Conservation (phyloP, 495 filamentous ascomycete genomes). For the Aspergillus bridgeri region DNA sequence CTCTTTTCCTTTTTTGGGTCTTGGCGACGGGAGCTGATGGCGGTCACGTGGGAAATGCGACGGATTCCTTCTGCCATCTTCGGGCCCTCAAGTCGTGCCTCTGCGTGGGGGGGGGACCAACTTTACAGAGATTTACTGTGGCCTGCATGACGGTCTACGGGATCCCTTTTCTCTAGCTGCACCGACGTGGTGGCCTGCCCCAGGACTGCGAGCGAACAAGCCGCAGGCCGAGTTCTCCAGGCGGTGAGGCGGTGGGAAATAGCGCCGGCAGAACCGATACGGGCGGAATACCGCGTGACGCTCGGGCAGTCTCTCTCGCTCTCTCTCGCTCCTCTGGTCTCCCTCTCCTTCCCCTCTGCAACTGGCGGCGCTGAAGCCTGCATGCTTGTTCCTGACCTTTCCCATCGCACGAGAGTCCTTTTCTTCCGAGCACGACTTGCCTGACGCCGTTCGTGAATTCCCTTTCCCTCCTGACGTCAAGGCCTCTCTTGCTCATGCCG, state of each 20-base stretch:
- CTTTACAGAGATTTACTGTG: not conserved
- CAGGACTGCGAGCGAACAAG: not conserved
- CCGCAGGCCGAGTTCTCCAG: conserved; percentile 6
- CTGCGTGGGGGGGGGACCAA: too few species aligned
- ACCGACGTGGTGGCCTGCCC: not conserved
- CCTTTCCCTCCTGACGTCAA: conserved; percentile 8
- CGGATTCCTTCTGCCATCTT: not conserved
- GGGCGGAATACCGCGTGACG: conserved; percentile 22
- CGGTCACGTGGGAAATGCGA: conserved; percentile 20
- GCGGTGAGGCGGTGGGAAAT: conserved; percentile 28
- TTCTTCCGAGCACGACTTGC: not conserved
- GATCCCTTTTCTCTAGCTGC: not conserved
- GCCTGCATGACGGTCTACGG: not conserved
- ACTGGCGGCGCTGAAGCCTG: conserved; percentile 1
- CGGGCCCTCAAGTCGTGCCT: not conserved
- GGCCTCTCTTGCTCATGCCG: conserved; percentile 29
- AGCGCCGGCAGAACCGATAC: conserved; percentile 17
- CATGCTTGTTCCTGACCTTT: not conserved
- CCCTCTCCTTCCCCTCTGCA: conserved; percentile 11
- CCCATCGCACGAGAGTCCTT: not conserved
- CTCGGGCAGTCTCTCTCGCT: conserved; percentile 22
- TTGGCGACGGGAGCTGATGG: conserved; percentile 25
- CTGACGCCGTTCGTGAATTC: conserved; percentile 7
- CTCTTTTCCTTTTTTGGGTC: conserved; percentile 25
- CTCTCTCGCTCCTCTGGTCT: conserved; percentile 18